These are phyloP conservation scores for Sclerotinia minor DNA, from an alignment of 2,329 filamentous ascomycete species.

Conservation along the genomic window DNA sequence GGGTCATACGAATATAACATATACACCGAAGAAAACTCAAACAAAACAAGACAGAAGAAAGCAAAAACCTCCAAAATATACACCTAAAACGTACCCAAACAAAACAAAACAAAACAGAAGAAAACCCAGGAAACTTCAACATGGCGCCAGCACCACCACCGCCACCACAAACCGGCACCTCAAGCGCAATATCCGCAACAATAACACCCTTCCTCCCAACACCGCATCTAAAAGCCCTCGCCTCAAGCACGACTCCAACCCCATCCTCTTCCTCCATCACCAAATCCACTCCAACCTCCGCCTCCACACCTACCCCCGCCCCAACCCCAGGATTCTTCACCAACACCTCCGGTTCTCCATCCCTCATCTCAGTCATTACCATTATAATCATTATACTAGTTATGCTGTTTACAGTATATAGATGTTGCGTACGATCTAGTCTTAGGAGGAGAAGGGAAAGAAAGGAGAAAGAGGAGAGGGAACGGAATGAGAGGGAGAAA, in stretches of 20 bases:
- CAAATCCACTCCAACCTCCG: not conserved
- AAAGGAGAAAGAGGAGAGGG: not conserved
- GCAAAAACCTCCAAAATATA: not conserved
- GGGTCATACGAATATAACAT: not conserved
- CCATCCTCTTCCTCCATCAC: not conserved
- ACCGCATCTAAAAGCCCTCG: not conserved
- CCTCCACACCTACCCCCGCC: not conserved
- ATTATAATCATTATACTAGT: not conserved
- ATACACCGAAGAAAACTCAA: not conserved
- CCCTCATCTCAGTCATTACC: not conserved
- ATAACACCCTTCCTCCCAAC: not conserved
- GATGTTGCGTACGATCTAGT: not conserved
- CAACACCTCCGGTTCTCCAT: not conserved
- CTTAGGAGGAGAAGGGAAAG: not conserved
- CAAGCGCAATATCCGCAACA: not conserved
- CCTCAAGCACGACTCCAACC: not conserved
- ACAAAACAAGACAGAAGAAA: not conserved
- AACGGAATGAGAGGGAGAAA: not conserved
- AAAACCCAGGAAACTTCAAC: not conserved
- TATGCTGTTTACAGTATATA: not conserved
- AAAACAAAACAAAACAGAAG: not conserved
- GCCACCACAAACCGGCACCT: not conserved
- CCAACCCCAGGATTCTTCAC: not conserved
- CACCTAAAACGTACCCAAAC: not conserved
- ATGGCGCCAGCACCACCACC: constrained; percentile 9